These are phyloP conservation scores for Asparagopsis taxiformis DNA, from an alignment of 31 red algal genomes.

Conservation along the genomic window DNA sequence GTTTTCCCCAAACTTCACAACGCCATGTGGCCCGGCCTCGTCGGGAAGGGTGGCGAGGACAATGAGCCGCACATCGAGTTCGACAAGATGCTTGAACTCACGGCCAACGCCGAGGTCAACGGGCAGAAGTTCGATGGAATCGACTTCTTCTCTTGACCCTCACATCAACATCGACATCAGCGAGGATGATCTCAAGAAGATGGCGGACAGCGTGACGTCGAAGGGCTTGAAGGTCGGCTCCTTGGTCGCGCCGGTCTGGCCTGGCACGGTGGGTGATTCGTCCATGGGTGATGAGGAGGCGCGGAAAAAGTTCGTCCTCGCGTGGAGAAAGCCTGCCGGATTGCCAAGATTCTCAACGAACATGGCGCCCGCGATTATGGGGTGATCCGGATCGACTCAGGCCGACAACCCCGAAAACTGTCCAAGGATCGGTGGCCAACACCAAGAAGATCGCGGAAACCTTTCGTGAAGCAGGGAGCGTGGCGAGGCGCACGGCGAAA, in stretches of 20 bases:
- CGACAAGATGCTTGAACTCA: constrained; percentile 10
- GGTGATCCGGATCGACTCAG: constrained; percentile 10
- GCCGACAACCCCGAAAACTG: not conserved
- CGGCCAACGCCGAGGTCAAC: constrained; percentile 1
- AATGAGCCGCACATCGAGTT: not conserved
- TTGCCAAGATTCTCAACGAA: constrained; percentile 5
- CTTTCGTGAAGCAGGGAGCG: constrained; percentile 3
- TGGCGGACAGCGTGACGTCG: not conserved
- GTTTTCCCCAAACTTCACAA: constrained; percentile 25
- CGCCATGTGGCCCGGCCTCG: constrained; percentile 12
- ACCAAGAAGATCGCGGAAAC: constrained; percentile 1
- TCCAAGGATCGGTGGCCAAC: not conserved
- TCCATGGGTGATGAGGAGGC: not conserved
- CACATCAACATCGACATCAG: not conserved
- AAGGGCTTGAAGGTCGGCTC: constrained; percentile 6
- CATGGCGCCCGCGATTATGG: not conserved
- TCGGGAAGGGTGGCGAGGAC: not conserved
- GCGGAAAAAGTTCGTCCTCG: constrained; percentile 4
- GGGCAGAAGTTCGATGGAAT: constrained; percentile 13
- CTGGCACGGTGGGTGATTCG: constrained; percentile 4
- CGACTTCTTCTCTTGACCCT: constrained; percentile 2
- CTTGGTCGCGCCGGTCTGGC: constrained; percentile 5
- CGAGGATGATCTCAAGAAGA: not conserved
- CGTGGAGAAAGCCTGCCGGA: not conserved
- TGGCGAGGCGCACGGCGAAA: constrained; percentile 3